These are phyloP conservation scores for Hysterangium stoloniferum DNA, from an alignment of 768 basidiomycete genomes.

Conservation along the genomic window DNA sequence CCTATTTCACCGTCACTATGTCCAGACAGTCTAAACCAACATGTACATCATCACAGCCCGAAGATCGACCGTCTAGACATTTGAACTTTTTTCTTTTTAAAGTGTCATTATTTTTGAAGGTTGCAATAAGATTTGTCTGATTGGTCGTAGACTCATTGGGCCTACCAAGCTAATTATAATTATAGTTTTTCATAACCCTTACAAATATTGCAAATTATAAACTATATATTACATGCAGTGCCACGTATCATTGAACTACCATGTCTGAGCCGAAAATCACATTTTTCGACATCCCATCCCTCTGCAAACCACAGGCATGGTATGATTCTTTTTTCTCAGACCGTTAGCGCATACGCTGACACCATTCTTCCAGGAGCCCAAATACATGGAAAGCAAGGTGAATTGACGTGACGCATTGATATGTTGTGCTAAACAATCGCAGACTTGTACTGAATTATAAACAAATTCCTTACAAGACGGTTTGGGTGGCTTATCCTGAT, in stretches of 20 bases:
- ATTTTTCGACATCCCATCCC: constrained; percentile 60
- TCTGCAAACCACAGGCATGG: constrained; percentile 54
- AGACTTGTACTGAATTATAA: constrained; percentile 77
- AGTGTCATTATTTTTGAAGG: too few species aligned
- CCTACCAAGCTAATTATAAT: constrained; percentile 19
- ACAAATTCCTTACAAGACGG: constrained; percentile 58
- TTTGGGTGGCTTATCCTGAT: constrained; percentile 64
- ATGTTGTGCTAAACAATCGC: background rate
- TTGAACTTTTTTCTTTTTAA: too few species aligned
- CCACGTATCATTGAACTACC: constrained; percentile 39
- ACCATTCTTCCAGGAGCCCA: constrained; percentile 30
- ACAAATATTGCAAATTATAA: constrained; percentile 43
- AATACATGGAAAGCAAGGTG: constrained; percentile 69
- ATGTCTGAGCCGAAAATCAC: constrained; percentile 39
- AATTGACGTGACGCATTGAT: constrained; percentile 6
- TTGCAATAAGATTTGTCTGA: background rate
- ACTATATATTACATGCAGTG: constrained; percentile 40
- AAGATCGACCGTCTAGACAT: too few species aligned
- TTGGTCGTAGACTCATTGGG: constrained; percentile 19
- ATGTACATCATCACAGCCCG: too few species aligned
- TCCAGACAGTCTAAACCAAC: too few species aligned
- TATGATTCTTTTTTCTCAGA: constrained; percentile 15
- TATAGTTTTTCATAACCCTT: constrained; percentile 16
- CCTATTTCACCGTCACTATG: too few species aligned
- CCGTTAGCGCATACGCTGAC: background rate